Percentiles rank a stretch among this genome's conserved stretches.
phyloP scores from a whole-genome alignment of 257 asterid species.

The Perilla frutescens region DNA sequence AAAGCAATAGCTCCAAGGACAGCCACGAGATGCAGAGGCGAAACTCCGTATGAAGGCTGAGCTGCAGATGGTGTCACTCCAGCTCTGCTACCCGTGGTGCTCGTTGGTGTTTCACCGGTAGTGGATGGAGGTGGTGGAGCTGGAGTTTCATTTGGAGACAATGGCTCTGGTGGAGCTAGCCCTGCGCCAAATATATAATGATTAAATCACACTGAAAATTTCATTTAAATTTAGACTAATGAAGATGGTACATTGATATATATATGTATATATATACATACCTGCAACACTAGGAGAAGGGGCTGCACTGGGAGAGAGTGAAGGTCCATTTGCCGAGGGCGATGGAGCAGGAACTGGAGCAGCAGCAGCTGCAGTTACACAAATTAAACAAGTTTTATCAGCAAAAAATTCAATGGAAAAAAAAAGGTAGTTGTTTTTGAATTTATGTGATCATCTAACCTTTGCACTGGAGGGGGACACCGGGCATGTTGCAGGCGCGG shows the following conservation, averaged over 20 bases:
- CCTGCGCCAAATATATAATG: slow-evolving; percentile 35
- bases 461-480: slow-evolving; percentile 76
- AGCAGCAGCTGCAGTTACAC: slow-evolving; percentile 41
- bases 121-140: slow-evolving; percentile 43
- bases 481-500: slow-evolving; percentile 67
- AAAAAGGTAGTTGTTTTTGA: not conserved
- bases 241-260: not conserved
- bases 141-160: slow-evolving; percentile 44
- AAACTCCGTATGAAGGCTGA: slow-evolving; percentile 24
- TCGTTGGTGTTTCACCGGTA: slow-evolving; percentile 39
- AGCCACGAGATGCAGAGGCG: slow-evolving; percentile 44
- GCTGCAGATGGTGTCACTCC: slow-evolving; percentile 64
- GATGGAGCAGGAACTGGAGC: slow-evolving; percentile 55
- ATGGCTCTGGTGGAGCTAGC: slow-evolving; percentile 43
- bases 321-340: slow-evolving; percentile 43
- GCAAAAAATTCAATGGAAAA: not conserved
- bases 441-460: slow-evolving; percentile 38
- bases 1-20: slow-evolving; percentile 47
- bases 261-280: slow-evolving; percentile 2
- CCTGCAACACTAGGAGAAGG: slow-evolving; percentile 48
- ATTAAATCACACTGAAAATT: not conserved
- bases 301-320: slow-evolving; percentile 46
- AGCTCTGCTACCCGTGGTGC: slow-evolving; percentile 50
- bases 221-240: not conserved
- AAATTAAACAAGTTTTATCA: not conserved